Evolutionary conservation across 1,284 basidiomycete species (phyloP).

Genomic region (Clitocybe nebularis): DNA sequence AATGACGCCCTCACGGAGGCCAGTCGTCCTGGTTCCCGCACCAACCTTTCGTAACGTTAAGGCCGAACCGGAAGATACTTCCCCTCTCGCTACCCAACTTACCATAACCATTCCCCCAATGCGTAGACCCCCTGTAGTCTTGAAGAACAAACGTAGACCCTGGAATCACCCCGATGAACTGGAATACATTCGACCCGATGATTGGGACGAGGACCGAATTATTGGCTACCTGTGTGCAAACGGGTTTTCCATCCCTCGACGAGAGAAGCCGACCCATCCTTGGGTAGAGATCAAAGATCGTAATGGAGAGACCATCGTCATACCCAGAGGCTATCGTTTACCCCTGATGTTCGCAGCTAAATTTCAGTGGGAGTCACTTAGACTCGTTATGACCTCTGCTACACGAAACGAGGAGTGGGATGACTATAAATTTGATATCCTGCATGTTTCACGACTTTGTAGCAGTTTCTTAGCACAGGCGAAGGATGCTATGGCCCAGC

Average conservation of each 20-base stretch:
- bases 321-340: constrained; percentile 35
- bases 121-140: too few species aligned
- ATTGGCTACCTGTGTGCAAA: background rate
- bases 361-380: constrained; percentile 35
- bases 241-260: constrained; percentile 29
- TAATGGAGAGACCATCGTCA: constrained; percentile 16
- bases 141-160: background rate
- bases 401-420: constrained; percentile 33
- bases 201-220: background rate
- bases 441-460: constrained; percentile 37
- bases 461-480: constrained; percentile 28
- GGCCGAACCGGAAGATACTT: background rate
- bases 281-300: constrained; percentile 17
- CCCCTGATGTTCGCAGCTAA: constrained; percentile 40
- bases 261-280: constrained; percentile 13
- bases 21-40: too few species aligned
- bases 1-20: background rate
- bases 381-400: constrained; percentile 31
- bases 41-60: too few species aligned
- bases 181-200: background rate
- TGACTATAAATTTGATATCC: constrained; percentile 34
- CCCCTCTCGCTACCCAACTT: background rate
- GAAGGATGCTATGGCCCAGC: constrained; percentile 17
- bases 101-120: background rate
- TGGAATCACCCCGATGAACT: constrained; percentile 3